Conservation (phyloP, 176 grass and related monocot genomes). For the Zoysia pacifica region DNA sequence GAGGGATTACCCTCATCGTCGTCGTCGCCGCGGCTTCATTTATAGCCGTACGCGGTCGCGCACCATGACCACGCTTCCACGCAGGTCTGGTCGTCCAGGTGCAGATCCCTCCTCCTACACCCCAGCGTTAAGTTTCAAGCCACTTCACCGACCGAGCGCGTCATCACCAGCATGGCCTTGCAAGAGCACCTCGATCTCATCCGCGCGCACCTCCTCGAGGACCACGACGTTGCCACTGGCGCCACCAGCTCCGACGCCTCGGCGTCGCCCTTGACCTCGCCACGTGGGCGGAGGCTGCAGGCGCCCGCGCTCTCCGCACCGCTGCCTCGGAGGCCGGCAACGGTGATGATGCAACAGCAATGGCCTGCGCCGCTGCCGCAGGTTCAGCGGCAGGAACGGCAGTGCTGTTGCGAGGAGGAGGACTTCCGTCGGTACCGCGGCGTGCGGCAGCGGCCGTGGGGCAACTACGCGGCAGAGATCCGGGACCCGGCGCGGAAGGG, state of each 20-base stretch:
- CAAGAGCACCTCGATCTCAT: slow-evolving; percentile 54
- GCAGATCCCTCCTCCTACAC: background rate
- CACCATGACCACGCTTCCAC: background rate
- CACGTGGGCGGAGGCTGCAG: background rate
- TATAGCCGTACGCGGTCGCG: background rate
- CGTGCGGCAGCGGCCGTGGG: slow-evolving; percentile 79
- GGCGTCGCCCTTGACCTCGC: slow-evolving; percentile 17
- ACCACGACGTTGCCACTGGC: background rate
- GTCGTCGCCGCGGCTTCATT: background rate
- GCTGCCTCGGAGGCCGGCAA: slow-evolving; percentile 8
- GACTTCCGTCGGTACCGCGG: slow-evolving; percentile 65
- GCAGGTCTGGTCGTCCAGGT: background rate
- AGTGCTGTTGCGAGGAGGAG: background rate
- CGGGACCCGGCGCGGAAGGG: slow-evolving; percentile 68
- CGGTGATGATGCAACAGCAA: background rate
- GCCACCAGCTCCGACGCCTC: background rate
- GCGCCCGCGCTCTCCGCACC: slow-evolving; percentile 29
- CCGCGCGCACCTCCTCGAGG: slow-evolving; percentile 53
- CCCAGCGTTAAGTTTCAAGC: background rate
- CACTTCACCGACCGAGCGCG: background rate
- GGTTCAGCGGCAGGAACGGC: background rate
- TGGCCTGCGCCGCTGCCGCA: background rate
- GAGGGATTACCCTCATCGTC: too few species aligned
- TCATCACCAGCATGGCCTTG: slow-evolving; percentile 30
- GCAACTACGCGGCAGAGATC: slow-evolving; percentile 86